These are phyloP conservation scores for Apophysomyces ossiformis DNA, from an alignment of 371 early-diverging fungal species.

Conservation along the genomic window DNA sequence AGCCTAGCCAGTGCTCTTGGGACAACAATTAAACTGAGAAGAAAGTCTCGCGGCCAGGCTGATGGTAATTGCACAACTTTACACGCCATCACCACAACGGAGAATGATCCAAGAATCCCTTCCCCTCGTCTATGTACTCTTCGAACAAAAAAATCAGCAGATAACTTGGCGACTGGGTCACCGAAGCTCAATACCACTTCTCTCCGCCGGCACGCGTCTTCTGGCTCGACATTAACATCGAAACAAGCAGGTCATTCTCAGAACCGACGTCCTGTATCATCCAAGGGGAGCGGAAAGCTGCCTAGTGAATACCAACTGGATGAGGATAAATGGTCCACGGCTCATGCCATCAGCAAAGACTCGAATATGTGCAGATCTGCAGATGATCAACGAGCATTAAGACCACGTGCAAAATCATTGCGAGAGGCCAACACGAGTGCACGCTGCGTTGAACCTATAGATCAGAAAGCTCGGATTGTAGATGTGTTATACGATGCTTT, in stretches of 20 bases:
- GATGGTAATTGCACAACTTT: neutral
- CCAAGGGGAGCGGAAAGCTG: too few relatives aligned
- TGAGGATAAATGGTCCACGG: neutral
- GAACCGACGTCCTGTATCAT: neutral
- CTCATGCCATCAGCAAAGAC: neutral
- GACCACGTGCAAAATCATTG: neutral
- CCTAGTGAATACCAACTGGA: too few relatives aligned
- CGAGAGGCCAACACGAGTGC: neutral
- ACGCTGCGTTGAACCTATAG: neutral
- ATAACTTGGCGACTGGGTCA: slow-evolving; percentile 12
- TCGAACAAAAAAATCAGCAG: slow-evolving; percentile 26
- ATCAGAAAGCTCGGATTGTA: neutral
- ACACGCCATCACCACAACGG: neutral
- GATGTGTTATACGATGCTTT: neutral
- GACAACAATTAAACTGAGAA: slow-evolving; percentile 15
- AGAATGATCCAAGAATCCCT: slow-evolving; percentile 11
- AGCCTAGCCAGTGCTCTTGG: slow-evolving; percentile 15
- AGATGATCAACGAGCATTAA: neutral
- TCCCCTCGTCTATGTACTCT: slow-evolving; percentile 30
- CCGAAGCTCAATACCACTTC: neutral
- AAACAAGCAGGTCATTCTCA: too few relatives aligned
- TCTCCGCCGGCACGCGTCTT: neutral
- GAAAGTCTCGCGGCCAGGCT: slow-evolving; percentile 11
- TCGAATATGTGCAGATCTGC: neutral
- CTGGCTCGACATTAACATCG: neutral